Base-by-base conservation (phyloP, 2,329 filamentous ascomycete genomes). In the Biscogniauxia marginata region DNA sequence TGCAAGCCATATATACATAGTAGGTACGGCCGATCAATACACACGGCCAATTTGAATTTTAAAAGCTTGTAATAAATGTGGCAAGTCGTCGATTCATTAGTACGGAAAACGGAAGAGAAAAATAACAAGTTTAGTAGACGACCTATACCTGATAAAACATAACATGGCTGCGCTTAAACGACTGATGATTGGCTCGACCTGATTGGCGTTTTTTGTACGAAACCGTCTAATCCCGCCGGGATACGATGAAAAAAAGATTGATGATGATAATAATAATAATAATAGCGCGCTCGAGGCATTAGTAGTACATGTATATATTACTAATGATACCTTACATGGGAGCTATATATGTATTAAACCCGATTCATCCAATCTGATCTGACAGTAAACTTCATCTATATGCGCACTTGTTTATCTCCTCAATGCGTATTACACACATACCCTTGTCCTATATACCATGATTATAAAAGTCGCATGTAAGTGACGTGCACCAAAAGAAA, bases 221-320 rank as follows among this genome's bases (percentile, higher is more conserved):
- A 49, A 49, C 48, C 48, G 24, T 49, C 23, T 49, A 49, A 30
- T 49, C 18, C 48, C 46, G 46, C 9, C 20, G 21, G 46, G 46
- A 48, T 48, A 18, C 22, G 21, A 48, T 48, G 46, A 22, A 6
- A n/a, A 16, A 8, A 39, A 39, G n/a, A 39, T 16, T 8, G 13
- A 3, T 39, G n/a, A 24, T 24, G 16, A 48, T 48, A 25, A 22
- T 46, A 46, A 13, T 21, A 46, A 46, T 46, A 46, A 48, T 48
- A 48, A 9, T 21, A 23, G 8, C 24, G 46, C n/a, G n/a, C 30
- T 39, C n/a, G n/a, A n/a, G n/a, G n/a, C n/a, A n/a, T n/a, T n/a
- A n/a, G 30, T 39, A 39, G 30, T n/a, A 39, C 30, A 39, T 39
- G 30, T 39, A 39, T 39, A 39, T 39, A n/a, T n/a, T n/a, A n/a